Evolutionary conservation across 805 yeast species (phyloP), one percentile per base, ranked within the genome.

Genomic region (Metschnikowia santaceciliae): DNA sequence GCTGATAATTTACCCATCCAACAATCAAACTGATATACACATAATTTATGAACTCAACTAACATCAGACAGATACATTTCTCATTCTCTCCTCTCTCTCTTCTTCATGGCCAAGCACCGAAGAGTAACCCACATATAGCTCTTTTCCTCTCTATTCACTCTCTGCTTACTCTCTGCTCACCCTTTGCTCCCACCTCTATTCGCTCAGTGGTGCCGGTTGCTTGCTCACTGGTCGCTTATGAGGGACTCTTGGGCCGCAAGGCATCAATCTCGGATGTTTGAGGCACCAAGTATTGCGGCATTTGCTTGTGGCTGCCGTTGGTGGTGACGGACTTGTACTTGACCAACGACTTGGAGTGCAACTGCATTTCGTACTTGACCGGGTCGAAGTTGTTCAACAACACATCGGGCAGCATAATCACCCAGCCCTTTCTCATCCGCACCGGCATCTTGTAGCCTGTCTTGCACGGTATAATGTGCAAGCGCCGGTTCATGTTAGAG

Each of bases 391-490:
- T 89, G 63, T 88, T 81, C 32, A 89, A 62, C 57, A 89, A 66
- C 3, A 86, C 81, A 67, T 90, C 96, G 0, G 97, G 97, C 59
- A 90, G 79, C 77, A 88, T 74, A 8, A 90, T 80, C 3, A 89
- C 94, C 98, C 98, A 91, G 4, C 98, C 98, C 8, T 82, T 84
- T 61, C 97, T 80, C 53, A 81, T 65, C 55, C 76, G 78, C 17
- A 86, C 79, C 32, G 87, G 86, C 34, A 78, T 79, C 36, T 84
- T 78, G 54, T 74, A 72, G 0, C 90, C 92, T 2, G 88, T 76
- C 57, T 78, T 71, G 13, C 86, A 77, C 1, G 97, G 96, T 20
- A 92, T 78, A 32, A 91, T 88, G 65, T 92, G 97, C 32, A 92
- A 68, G 59, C 97, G 78, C 63, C 92, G 78, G 34, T 84, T 84